These are phyloP conservation scores for Trapa incisa DNA, from an alignment of 345 rosid species.

Conservation along the genomic window DNA sequence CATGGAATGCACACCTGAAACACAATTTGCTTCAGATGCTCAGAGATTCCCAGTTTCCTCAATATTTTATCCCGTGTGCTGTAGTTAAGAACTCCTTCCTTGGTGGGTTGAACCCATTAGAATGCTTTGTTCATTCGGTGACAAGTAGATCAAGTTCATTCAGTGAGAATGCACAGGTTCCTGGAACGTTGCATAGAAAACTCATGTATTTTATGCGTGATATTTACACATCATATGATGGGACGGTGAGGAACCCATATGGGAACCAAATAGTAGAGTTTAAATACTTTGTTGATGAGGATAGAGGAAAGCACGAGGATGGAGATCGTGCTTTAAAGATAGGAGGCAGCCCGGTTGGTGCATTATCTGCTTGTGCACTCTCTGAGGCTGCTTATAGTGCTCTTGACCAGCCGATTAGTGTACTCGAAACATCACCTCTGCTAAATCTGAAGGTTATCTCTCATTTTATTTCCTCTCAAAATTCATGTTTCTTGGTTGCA, in stretches of 20 bases:
- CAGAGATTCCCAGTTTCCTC: constrained; percentile 28
- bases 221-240: constrained; percentile 57
- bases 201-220: constrained; percentile 89
- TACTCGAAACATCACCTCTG: constrained; percentile 67
- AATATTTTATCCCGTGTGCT: constrained; percentile 54
- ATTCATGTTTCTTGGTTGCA: not conserved
- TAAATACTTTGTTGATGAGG: constrained; percentile 29
- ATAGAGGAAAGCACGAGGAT: constrained; percentile 3
- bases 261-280: constrained; percentile 78
- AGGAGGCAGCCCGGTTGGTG: constrained; percentile 70
- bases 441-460: constrained; percentile 57
- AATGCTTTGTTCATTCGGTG: constrained; percentile 77
- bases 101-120: constrained; percentile 68
- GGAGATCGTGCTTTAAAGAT: constrained; percentile 16
- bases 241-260: constrained; percentile 70
- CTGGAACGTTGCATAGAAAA: constrained; percentile 71
- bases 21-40: constrained; percentile 8
- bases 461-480: constrained; percentile 7
- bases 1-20: constrained; percentile 50
- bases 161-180: constrained; percentile 90
- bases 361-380: constrained; percentile 72
- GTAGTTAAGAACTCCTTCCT: constrained; percentile 64
- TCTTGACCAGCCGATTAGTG: constrained; percentile 82
- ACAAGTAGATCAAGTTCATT: constrained; percentile 75
- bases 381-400: constrained; percentile 97